Percentiles rank a stretch among this genome's conserved stretches.
These are phyloP conservation scores for Dactylellina cionopaga DNA, from an alignment of 2,329 filamentous ascomycete genomes.

Conservation along the genomic window DNA sequence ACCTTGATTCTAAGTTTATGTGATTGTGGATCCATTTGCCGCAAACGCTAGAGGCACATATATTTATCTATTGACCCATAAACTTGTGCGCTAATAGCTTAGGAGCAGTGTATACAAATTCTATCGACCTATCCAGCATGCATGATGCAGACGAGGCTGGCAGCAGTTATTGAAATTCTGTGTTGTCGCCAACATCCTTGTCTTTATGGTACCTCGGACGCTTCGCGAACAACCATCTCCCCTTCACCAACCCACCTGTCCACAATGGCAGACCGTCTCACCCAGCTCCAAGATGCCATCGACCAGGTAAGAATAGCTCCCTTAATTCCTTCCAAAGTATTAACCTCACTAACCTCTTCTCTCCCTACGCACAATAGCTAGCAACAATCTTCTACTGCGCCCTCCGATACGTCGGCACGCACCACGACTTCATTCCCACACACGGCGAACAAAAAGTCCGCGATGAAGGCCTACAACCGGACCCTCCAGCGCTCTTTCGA, in stretches of 20 bases:
- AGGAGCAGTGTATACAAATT: too few relatives aligned
- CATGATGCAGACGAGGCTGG: too few relatives aligned
- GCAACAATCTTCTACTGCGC: slow-evolving; percentile 75
- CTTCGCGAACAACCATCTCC: slow-evolving; percentile 8
- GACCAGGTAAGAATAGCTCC: slow-evolving; percentile 71
- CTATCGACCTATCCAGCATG: too few relatives aligned
- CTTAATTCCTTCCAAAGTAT: not conserved
- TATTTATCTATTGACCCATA: too few relatives aligned
- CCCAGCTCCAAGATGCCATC: slow-evolving; percentile 84
- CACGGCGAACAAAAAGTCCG: slow-evolving; percentile 63
- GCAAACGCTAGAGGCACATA: too few relatives aligned
- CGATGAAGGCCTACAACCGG: slow-evolving; percentile 48
- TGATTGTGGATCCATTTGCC: too few relatives aligned
- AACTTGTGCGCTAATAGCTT: too few relatives aligned
- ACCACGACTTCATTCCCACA: slow-evolving; percentile 73
- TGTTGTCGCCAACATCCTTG: slow-evolving; percentile 23
- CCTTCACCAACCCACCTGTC: slow-evolving; percentile 6
- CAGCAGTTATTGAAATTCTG: too few relatives aligned
- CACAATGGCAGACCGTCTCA: slow-evolving; percentile 77
- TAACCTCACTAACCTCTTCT: not conserved
- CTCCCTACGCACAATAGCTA: slow-evolving; percentile 64
- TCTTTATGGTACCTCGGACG: not conserved
- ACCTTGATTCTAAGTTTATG: too few relatives aligned
- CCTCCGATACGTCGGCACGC: slow-evolving; percentile 73
- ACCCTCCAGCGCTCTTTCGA: slow-evolving; percentile 64